These are phyloP conservation scores for Plantago lanceolata DNA, from an alignment of 305 asterid genomes.

Conservation along the genomic window DNA sequence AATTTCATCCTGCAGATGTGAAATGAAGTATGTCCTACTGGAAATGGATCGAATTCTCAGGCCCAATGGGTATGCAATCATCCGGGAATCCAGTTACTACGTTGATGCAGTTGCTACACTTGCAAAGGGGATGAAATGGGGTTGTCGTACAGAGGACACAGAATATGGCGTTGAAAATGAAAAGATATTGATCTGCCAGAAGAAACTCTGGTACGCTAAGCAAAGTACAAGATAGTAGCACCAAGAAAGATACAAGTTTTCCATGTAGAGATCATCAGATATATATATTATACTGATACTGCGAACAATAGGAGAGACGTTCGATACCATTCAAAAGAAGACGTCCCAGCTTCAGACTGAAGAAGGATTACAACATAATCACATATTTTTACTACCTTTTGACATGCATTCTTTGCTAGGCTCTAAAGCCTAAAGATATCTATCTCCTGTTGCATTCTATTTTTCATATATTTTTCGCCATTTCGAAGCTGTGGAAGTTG, in stretches of 20 bases:
- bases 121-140: constrained; percentile 57
- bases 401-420: constrained; percentile 44
- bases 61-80: constrained; percentile 49
- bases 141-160: constrained; percentile 40
- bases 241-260: background rate
- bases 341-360: constrained; percentile 4
- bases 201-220: constrained; percentile 49
- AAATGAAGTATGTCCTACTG: constrained; percentile 52
- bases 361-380: constrained; percentile 12
- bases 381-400: constrained; percentile 10
- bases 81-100: constrained; percentile 47
- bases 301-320: constrained; percentile 14
- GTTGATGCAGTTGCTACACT: constrained; percentile 30
- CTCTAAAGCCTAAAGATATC: background rate
- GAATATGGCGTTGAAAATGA: constrained; percentile 31
- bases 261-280: constrained; percentile 28
- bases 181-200: constrained; percentile 54
- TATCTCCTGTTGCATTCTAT: constrained; percentile 22
- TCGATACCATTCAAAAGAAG: constrained; percentile 15
- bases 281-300: constrained; percentile 11
- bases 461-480: constrained; percentile 19
- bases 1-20: constrained; percentile 38
- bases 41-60: constrained; percentile 63
- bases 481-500: constrained; percentile 33
- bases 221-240: constrained; percentile 32